Evolutionary conservation across 1,284 basidiomycete species (phyloP).

Genomic region (Rhodotorula sp.): DNA sequence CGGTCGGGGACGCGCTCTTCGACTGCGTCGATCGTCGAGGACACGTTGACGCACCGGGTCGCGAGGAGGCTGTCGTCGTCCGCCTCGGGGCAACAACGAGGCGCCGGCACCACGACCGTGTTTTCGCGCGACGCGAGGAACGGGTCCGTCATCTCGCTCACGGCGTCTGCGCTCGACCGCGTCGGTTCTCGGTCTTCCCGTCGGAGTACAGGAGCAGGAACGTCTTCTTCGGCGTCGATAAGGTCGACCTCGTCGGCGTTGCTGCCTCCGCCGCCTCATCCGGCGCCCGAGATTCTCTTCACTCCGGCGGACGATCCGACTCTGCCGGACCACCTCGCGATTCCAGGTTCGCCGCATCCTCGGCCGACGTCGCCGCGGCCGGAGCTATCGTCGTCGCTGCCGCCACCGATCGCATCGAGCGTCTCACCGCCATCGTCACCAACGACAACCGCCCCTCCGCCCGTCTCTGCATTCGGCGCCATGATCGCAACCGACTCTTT

Average conservation of each 20-base stretch:
- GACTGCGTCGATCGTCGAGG: constrained; percentile 5
- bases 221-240: background rate
- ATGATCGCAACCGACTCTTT: constrained; percentile 21
- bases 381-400: background rate
- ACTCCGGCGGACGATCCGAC: constrained; percentile 32
- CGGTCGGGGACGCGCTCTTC: constrained; percentile 17
- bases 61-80: constrained; percentile 1
- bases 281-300: constrained; percentile 19
- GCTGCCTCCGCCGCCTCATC: background rate
- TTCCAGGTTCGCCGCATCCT: constrained; percentile 8
- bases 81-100: background rate
- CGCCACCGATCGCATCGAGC: background rate
- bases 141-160: constrained; percentile 7
- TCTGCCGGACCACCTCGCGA: constrained; percentile 10
- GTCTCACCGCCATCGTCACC: background rate
- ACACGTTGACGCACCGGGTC: constrained; percentile 24
- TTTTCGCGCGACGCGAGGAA: constrained; percentile 18
- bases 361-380: background rate
- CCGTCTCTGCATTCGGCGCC: background rate
- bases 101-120: constrained; percentile 19
- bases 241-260: background rate
- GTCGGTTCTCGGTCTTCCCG: constrained; percentile 2
- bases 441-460: background rate
- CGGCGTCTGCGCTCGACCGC: constrained; percentile 20
- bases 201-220: background rate